phyloP scores from a whole-genome alignment of 148 eudicot genomes.

The Polygonum maritimum region DNA sequence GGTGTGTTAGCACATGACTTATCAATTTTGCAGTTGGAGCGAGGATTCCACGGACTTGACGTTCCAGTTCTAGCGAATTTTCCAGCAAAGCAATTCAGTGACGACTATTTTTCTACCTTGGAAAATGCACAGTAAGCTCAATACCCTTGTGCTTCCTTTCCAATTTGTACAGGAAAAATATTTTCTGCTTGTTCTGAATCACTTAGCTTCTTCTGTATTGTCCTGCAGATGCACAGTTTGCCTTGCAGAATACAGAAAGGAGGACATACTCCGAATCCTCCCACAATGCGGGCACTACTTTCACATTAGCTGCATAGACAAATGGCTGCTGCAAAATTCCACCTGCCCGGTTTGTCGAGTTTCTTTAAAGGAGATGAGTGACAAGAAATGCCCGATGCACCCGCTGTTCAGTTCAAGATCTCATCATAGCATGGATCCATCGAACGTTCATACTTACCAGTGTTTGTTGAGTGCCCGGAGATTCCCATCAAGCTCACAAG shows the following conservation, averaged over 20 bases:
- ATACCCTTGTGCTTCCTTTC: background rate
- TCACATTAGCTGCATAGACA: conserved; percentile 72
- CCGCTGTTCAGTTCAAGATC: conserved; percentile 60
- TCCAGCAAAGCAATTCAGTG: conserved; percentile 65
- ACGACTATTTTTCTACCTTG: conserved; percentile 42
- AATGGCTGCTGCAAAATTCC: conserved; percentile 78
- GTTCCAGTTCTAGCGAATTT: conserved; percentile 54
- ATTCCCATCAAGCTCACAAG: conserved; percentile 20
- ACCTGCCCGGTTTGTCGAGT: conserved; percentile 90
- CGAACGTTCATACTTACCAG: conserved; percentile 23
- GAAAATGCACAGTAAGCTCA: conserved; percentile 67
- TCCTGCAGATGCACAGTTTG: conserved; percentile 67
- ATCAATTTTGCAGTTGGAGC: conserved; percentile 50
- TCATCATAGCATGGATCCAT: conserved; percentile 19
- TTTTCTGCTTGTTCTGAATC: background rate
- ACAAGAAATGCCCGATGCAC: conserved; percentile 44
- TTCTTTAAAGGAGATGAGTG: conserved; percentile 55
- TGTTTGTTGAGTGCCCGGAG: conserved; percentile 22
- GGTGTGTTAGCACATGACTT: background rate
- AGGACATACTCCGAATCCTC: conserved; percentile 61
- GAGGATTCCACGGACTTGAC: conserved; percentile 70
- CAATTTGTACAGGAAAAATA: conserved; percentile 31
- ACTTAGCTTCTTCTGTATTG: background rate
- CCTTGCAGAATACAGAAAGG: conserved; percentile 60
- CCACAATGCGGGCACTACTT: conserved; percentile 76